These are phyloP conservation scores for Parasitella parasitica DNA, from an alignment of 371 early-diverging fungal genomes.

Conservation along the genomic window DNA sequence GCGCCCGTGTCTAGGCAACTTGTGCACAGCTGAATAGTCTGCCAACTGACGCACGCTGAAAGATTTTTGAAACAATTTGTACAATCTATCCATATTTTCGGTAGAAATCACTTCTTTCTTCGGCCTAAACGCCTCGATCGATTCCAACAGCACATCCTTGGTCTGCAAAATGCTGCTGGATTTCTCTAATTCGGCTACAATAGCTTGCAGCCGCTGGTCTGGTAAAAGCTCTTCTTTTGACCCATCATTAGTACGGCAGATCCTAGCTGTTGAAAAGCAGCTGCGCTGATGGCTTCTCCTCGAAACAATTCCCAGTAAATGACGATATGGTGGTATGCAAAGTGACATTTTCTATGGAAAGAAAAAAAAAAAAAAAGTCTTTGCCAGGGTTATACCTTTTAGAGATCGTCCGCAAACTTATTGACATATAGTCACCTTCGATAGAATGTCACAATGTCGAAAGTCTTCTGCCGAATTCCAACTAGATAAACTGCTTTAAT, in stretches of 20 bases:
- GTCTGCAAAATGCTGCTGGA: neutral
- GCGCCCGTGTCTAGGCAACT: neutral
- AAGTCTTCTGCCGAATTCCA: too few relatives aligned
- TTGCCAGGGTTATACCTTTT: conserved; percentile 1
- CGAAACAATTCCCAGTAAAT: neutral
- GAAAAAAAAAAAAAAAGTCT: neutral
- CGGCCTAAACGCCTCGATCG: conserved; percentile 15
- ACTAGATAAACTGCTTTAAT: too few relatives aligned
- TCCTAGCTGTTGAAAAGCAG: neutral
- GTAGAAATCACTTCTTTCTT: neutral
- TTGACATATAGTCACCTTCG: too few relatives aligned
- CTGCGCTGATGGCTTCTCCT: neutral
- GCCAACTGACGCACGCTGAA: conserved; percentile 30
- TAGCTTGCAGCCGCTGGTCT: conserved; percentile 9
- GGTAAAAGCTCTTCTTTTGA: conserved; percentile 3
- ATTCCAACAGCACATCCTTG: neutral
- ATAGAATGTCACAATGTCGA: too few relatives aligned
- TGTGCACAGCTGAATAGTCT: conserved; percentile 17
- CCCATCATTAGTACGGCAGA: neutral
- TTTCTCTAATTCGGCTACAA: conserved; percentile 18
- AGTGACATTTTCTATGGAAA: neutral
- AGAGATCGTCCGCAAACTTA: neutral
- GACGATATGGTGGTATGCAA: neutral
- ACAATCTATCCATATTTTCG: conserved; percentile 12
- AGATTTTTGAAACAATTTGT: conserved; percentile 8